Percentiles rank a stretch among this genome's conserved stretches.
Conservation (phyloP, 371 early-diverging fungal species). For the Mortierella sp. region DNA sequence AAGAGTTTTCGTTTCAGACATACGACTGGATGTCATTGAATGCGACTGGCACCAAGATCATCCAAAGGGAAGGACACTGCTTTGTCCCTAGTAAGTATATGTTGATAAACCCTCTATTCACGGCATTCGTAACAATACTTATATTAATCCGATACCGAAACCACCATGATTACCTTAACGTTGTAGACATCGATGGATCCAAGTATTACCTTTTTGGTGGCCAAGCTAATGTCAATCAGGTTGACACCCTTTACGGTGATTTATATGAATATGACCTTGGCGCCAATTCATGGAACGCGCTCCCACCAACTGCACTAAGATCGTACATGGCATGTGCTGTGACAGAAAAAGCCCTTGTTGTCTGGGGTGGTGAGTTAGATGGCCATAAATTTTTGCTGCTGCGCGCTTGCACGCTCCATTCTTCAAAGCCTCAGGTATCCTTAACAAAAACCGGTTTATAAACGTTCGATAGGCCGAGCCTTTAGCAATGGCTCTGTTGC, state of each 20-base stretch:
- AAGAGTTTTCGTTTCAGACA: neutral
- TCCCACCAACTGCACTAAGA: neutral
- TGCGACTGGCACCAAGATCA: neutral
- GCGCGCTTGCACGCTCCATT: too few species aligned
- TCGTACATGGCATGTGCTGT: neutral
- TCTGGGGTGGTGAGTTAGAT: slow-evolving; percentile 2
- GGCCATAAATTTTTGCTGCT: too few species aligned
- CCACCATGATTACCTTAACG: neutral
- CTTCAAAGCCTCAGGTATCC: too few species aligned
- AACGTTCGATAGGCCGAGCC: neutral
- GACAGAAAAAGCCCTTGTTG: neutral
- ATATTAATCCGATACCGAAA: too few species aligned
- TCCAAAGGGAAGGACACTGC: neutral
- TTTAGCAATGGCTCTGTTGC: neutral
- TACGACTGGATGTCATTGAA: neutral
- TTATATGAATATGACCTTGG: neutral
- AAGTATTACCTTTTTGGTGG: slow-evolving; percentile 2
- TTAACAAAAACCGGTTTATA: too few species aligned
- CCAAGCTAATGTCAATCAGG: neutral
- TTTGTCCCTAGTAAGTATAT: slow-evolving; percentile 1
- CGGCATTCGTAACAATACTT: too few species aligned
- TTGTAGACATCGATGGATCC: neutral
- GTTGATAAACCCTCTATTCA: neutral
- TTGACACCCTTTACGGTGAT: neutral
- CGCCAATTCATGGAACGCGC: neutral